Base-by-base conservation (phyloP, 192 early-diverging fungal genomes). In the Coemansia reversa region DNA sequence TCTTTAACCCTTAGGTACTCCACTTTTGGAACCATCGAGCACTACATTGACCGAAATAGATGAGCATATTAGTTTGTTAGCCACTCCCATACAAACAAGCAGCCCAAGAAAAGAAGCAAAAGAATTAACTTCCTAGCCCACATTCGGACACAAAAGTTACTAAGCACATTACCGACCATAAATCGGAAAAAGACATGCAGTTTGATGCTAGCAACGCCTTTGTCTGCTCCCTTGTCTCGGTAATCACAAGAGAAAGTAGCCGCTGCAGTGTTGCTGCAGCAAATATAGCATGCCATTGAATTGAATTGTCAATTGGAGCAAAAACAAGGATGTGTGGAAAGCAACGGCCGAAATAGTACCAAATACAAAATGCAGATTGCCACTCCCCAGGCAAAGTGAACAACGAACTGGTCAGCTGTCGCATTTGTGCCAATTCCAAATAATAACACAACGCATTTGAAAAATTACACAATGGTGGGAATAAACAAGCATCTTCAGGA, bases 11-110 rank as follows among this genome's bases (percentile, higher is more conserved):
- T 74, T 23, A 92, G 69, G 71, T 98, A 98, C 49, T 90, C 87
- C 54, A 98, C 90, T 74, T 87, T 92, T n/a, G 88, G 89, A 24
- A 97, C 82, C 84, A 95, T 91, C 4, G 92, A 87, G 81, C 94
- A 97, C 90, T 94, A 76, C 45, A 63, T 22, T 6, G 4, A 9
- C 25, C n/a, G 8, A 56, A 20, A 11, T 35, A 35, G 33, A 35
- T 11, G 7, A 35, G 7, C 33, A 12, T 12, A 1, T 35, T 35
- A 5, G 33, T 35, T 35, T 0, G 33, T 35, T 35, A 35, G 33
- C 33, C 33, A 35, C 33, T 35, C 3, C 33, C 33, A 35, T 35
- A 35, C 33, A 35, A 35, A 35, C 33, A 35, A 7, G 8, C 33
- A 35, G 11, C 33, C 33, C 11, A 35, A 35, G 11, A 7, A 35